Base-by-base conservation (phyloP, 768 basidiomycete species). In the Xerocomellus amylosporus region DNA sequence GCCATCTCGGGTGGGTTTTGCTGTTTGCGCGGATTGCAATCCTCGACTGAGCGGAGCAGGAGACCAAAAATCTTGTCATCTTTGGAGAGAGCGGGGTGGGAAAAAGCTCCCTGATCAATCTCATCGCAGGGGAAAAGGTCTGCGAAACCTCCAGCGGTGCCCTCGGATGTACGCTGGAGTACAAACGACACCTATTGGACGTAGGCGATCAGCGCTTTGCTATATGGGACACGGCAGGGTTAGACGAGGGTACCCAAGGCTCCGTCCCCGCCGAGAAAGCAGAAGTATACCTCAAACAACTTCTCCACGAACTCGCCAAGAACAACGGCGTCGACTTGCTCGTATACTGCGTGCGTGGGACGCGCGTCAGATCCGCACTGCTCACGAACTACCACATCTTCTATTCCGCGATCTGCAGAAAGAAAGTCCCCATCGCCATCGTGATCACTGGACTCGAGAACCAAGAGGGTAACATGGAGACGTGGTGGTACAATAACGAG, bases 41-140 rank as follows among this genome's bases (percentile, higher is more conserved):
- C 19, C 33, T 45, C 9, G 33, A 51, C 56, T 34, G 37, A 53
- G 15, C 44, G 19, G 8, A 39, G 14, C 45, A 67, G 68, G 55
- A 55, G 10, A 30, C 15, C 28, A 67, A 56, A 31, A 79, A 77
- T 38, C 42, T 78, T 30, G 54, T 79, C 17, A 24, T 78, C 31
- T 79, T 78, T 49, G 77, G 78, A 17, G 75, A 77, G 48, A 67
- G 69, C 2, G 76, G 78, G 15, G 54, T 70, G 47, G 72, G 74
- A 17, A 79, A 79, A 56, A 79, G 77, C 54, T 76, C 75, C 13
- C 55, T 79, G n/a, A 63, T 79, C 53, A 79, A 78, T 54, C 66
- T 79, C 63, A 54, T 79, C 19, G 65, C 62, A 3, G 69, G 67
- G 10, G 7, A 37, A 7, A 59, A 59, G 14, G 46, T 63, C 12